A percentile compares a stretch with the other conserved stretches of the same genome.
Conservation (phyloP, 441 rosid species). For the Erysimum cheiri region DNA sequence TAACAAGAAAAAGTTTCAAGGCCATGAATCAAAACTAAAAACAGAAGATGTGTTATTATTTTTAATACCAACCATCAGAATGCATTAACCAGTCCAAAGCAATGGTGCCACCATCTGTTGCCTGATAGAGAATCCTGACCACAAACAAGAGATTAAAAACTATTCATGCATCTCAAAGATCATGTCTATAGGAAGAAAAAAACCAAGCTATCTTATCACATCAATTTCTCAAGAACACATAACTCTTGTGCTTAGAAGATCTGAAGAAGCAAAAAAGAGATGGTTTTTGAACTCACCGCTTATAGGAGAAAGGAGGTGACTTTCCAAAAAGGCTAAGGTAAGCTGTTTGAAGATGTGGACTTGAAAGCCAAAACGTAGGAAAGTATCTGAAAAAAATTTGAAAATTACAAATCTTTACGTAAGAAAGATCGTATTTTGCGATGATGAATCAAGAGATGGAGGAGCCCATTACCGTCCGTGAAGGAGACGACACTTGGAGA, state of each 20-base stretch:
- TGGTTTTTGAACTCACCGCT: constrained; percentile 52
- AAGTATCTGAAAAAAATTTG: constrained; percentile 59
- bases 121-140: constrained; percentile 62
- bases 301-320: constrained; percentile 68
- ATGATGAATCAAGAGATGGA: constrained; percentile 8
- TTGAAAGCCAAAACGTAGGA: constrained; percentile 86
- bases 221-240: not conserved
- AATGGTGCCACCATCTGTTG: constrained; percentile 88
- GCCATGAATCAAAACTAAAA: not conserved
- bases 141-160: not conserved
- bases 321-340: constrained; percentile 70
- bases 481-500: constrained; percentile 71
- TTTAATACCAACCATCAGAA: constrained; percentile 57
- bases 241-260: not conserved
- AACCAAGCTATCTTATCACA: not conserved
- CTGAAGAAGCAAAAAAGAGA: not conserved
- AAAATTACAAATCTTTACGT: not conserved
- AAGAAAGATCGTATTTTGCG: constrained; percentile 4
- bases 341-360: constrained; percentile 83
- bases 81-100: constrained; percentile 87
- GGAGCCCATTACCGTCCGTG: constrained; percentile 57
- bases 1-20: constrained; percentile 2
- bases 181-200: not conserved
- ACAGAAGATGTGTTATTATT: not conserved
- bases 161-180: not conserved